phyloP scores from a whole-genome alignment of 306 rosid species.

The Sindora glabra region DNA sequence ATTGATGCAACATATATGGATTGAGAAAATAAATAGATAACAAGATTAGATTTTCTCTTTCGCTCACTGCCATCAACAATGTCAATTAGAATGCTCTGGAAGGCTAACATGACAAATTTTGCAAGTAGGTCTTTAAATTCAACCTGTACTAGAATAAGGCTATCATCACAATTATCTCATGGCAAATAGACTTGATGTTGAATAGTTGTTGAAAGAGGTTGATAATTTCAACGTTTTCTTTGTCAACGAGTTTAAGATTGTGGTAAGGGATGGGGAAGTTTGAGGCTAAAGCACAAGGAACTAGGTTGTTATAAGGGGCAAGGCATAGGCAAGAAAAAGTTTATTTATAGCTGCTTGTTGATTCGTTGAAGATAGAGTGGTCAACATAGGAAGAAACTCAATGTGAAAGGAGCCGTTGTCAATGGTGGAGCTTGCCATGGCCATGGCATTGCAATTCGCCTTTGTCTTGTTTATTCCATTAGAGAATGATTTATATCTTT shows the following conservation, averaged over 20 bases:
- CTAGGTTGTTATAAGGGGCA: conserved; percentile 43
- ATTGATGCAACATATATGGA: too few species aligned
- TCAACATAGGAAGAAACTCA: conserved; percentile 47
- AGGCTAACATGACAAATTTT: not conserved
- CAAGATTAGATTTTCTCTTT: conserved; percentile 38
- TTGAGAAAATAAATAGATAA: not conserved
- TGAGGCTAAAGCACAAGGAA: conserved; percentile 14
- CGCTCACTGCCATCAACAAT: not conserved
- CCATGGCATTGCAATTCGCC: conserved; percentile 39
- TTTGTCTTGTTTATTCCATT: not conserved
- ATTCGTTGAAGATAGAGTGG: conserved; percentile 84
- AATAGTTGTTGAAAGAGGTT: conserved; percentile 44
- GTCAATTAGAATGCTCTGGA: conserved; percentile 8
- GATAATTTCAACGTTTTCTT: conserved; percentile 40
- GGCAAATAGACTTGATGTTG: conserved; percentile 30
- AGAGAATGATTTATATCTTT: too few species aligned
- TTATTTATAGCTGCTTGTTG: conserved; percentile 90
- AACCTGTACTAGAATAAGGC: conserved; percentile 22
- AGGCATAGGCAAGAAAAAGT: conserved; percentile 80
- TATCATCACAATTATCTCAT: not conserved
- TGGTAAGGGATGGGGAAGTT: conserved; percentile 13
- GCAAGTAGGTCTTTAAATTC: conserved; percentile 19
- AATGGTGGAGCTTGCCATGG: conserved; percentile 25
- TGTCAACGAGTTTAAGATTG: conserved; percentile 26
- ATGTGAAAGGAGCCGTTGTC: conserved; percentile 14